Evolutionary conservation across 208 protist species (phyloP).

Genomic region (Angomonas deanei): DNA sequence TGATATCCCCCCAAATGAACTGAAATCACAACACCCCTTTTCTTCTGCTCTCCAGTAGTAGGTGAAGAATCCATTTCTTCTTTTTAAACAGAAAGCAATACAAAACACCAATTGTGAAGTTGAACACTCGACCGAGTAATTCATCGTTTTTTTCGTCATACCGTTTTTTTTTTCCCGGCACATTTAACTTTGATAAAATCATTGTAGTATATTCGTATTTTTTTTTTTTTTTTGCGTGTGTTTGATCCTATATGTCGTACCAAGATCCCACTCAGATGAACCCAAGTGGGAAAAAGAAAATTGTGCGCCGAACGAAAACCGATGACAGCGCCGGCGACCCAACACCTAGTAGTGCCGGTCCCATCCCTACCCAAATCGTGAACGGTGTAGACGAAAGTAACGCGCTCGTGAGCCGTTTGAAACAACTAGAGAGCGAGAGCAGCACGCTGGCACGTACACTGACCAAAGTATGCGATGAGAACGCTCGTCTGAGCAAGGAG

Average conservation of each 20-base stretch:
- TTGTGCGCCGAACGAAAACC: constrained; percentile 10
- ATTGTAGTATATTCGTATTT: neutral
- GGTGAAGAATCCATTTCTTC: too few species aligned
- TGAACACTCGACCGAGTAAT: neutral
- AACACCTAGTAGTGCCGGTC: too few species aligned
- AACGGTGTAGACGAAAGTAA: constrained; percentile 40
- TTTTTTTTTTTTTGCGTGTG: neutral
- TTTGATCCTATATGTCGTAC: neutral
- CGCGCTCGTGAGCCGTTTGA: constrained; percentile 51
- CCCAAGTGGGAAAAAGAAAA: constrained; percentile 1
- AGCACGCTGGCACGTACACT: constrained; percentile 47
- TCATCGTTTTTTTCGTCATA: neutral
- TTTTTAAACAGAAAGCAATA: too few species aligned
- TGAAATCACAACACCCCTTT: too few species aligned
- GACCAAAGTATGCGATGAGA: constrained; percentile 79
- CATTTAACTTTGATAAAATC: neutral
- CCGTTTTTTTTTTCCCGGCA: neutral
- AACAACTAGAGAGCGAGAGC: constrained; percentile 65
- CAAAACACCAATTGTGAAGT: too few species aligned
- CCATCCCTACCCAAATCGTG: constrained; percentile 35
- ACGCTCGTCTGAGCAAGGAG: constrained; percentile 37
- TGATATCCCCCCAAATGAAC: too few species aligned
- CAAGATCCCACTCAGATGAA: neutral
- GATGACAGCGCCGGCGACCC: neutral
- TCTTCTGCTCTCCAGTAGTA: too few species aligned